Conservation (phyloP, 2,329 filamentous ascomycete species). For the Fusarium sp. region DNA sequence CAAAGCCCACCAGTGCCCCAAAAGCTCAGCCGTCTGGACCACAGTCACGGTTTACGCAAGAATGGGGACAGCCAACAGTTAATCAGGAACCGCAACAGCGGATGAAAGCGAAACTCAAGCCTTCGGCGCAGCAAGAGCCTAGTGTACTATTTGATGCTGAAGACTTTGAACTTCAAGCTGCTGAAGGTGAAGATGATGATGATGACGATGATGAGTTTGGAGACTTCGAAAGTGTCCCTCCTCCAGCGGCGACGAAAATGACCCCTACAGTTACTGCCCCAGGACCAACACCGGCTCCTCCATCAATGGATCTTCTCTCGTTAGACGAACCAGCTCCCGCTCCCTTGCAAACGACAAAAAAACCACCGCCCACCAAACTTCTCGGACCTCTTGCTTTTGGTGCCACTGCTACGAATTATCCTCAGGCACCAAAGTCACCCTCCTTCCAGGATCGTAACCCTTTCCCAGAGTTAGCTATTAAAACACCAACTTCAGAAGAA, state of each 20-base stretch:
- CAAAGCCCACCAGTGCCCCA: not conserved
- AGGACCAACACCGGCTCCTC: constrained; percentile 35
- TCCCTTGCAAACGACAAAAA: constrained; percentile 27
- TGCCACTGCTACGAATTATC: constrained; percentile 50
- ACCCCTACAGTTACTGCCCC: constrained; percentile 26
- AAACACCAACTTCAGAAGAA: constrained; percentile 54
- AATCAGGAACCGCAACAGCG: constrained; percentile 14
- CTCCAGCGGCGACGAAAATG: not conserved
- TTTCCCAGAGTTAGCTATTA: constrained; percentile 61
- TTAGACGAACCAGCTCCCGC: constrained; percentile 49
- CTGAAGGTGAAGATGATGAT: constrained; percentile 57
- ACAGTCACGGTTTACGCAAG: constrained; percentile 21
- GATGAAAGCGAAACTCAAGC: constrained; percentile 42
- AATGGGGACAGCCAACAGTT: constrained; percentile 14
- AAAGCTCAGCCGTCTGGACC: constrained; percentile 16
- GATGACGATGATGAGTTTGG: constrained; percentile 65
- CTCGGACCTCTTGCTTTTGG: constrained; percentile 47
- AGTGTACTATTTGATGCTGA: constrained; percentile 76
- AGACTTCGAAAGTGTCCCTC: constrained; percentile 65
- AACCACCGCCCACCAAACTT: constrained; percentile 49
- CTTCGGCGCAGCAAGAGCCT: constrained; percentile 51
- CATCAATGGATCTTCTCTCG: constrained; percentile 57
- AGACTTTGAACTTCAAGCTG: constrained; percentile 59
- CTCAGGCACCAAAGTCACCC: constrained; percentile 63
- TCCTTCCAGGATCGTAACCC: constrained; percentile 66